Conservation (phyloP, 768 basidiomycete species). For the Panaeolus cyanescens region DNA sequence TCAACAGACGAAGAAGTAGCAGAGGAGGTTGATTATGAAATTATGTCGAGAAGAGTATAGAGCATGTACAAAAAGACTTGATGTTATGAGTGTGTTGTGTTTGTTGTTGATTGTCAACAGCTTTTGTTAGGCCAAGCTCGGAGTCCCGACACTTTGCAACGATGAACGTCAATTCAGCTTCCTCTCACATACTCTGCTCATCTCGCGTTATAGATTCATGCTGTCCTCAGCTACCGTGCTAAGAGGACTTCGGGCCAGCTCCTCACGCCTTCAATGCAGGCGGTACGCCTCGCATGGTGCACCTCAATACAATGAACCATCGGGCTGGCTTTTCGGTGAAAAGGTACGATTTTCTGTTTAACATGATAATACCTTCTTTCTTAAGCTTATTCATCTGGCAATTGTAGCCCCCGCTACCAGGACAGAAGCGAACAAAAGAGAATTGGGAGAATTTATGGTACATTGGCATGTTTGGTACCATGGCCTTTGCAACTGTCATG, state of each 20-base stretch:
- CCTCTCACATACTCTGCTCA: not conserved
- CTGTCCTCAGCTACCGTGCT: slow-evolving; percentile 42
- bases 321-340: slow-evolving; percentile 87
- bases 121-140: slow-evolving; percentile 10
- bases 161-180: slow-evolving; percentile 1
- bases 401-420: slow-evolving; percentile 75
- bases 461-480: slow-evolving; percentile 86
- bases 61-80: not conserved
- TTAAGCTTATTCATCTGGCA: not conserved
- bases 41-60: slow-evolving; percentile 38
- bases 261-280: slow-evolving; percentile 36
- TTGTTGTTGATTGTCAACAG: slow-evolving; percentile 16
- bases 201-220: slow-evolving; percentile 32
- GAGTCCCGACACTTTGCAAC: slow-evolving; percentile 10
- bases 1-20: slow-evolving; percentile 28
- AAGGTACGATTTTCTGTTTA: slow-evolving; percentile 54
- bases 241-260: slow-evolving; percentile 45
- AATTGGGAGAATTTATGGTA: slow-evolving; percentile 93
- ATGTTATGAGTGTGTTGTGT: slow-evolving; percentile 4
- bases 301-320: slow-evolving; percentile 87
- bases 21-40: slow-evolving; percentile 44
- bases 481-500: slow-evolving; percentile 74
- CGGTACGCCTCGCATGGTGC: slow-evolving; percentile 75
- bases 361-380: not conserved
- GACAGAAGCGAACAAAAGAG: slow-evolving; percentile 85